A percentile compares a stretch with the other conserved stretches of the same genome.
Conservation (phyloP, 129 eudicot species). For the Smallanthus sonchifolius region DNA sequence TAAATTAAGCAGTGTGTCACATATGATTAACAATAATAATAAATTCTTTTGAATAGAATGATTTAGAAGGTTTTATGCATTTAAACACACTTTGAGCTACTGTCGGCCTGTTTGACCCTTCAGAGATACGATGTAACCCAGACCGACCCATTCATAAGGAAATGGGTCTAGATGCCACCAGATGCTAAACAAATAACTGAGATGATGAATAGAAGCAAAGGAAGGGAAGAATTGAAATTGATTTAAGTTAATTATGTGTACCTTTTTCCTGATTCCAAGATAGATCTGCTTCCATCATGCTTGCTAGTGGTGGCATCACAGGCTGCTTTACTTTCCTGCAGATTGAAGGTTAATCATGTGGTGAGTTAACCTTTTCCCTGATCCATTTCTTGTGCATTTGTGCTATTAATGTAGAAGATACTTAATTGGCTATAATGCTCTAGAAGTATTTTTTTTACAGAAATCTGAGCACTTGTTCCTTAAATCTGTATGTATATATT, state of each 20-base stretch:
- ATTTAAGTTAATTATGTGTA: conserved; percentile 9
- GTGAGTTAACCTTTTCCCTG: conserved; percentile 4
- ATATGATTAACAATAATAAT: neutral
- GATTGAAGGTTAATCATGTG: conserved; percentile 3
- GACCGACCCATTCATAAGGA: neutral
- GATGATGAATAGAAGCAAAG: neutral
- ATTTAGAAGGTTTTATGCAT: neutral
- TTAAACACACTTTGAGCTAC: neutral
- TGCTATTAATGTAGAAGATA: neutral
- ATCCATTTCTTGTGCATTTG: neutral
- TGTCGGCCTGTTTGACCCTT: neutral
- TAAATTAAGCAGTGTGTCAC: neutral
- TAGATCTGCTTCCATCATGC: conserved; percentile 25
- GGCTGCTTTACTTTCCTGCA: conserved; percentile 38
- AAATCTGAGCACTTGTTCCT: neutral
- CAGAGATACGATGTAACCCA: neutral
- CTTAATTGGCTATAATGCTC: too few relatives aligned
- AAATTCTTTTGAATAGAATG: neutral
- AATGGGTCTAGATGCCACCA: neutral
- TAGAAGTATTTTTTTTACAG: neutral
- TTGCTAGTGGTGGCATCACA: conserved; percentile 16
- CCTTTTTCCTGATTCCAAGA: conserved; percentile 35
- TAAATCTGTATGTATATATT: neutral
- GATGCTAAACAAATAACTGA: neutral
- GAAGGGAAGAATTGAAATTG: neutral